Conservation (phyloP, 352 stramenopile genomes). For the Phytopythium vexans region DNA sequence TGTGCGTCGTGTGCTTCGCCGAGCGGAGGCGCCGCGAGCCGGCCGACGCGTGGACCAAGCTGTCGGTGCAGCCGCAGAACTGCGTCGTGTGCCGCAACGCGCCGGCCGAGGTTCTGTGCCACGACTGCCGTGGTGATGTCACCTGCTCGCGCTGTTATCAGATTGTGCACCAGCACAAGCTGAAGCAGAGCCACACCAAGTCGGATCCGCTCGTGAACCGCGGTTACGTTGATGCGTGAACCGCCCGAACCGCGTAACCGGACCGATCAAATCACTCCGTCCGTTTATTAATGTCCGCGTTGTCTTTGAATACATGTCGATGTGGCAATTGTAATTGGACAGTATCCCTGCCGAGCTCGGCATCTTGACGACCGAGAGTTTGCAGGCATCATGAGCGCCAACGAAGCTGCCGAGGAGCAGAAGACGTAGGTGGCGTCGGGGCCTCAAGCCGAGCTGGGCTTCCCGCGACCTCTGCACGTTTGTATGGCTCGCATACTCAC, state of each 20-base stretch:
- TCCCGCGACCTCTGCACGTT: background rate
- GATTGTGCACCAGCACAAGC: constrained; percentile 30
- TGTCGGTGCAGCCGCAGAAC: constrained; percentile 47
- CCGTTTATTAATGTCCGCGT: no score
- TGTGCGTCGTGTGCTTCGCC: constrained; percentile 66
- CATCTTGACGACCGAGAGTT: no score
- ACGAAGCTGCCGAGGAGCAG: constrained; percentile 58
- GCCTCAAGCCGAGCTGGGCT: background rate
- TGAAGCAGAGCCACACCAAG: constrained; percentile 3
- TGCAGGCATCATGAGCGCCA: constrained; percentile 22
- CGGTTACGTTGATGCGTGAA: background rate
- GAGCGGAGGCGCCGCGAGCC: constrained; percentile 10
- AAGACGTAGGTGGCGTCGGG: constrained; percentile 46
- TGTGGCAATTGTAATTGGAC: no score
- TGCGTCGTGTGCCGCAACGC: constrained; percentile 58
- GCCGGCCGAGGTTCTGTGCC: constrained; percentile 42
- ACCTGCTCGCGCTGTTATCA: constrained; percentile 49
- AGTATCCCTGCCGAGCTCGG: no score
- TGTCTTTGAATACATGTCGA: no score
- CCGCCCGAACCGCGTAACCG: background rate
- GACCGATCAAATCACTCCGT: background rate
- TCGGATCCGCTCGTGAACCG: constrained; percentile 27
- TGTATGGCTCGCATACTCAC: constrained; percentile 1
- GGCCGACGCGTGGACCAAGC: constrained; percentile 41
- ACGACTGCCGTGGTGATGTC: constrained; percentile 48